These are phyloP conservation scores for Mycena amicta DNA, from an alignment of 768 basidiomycete species.

Conservation along the genomic window DNA sequence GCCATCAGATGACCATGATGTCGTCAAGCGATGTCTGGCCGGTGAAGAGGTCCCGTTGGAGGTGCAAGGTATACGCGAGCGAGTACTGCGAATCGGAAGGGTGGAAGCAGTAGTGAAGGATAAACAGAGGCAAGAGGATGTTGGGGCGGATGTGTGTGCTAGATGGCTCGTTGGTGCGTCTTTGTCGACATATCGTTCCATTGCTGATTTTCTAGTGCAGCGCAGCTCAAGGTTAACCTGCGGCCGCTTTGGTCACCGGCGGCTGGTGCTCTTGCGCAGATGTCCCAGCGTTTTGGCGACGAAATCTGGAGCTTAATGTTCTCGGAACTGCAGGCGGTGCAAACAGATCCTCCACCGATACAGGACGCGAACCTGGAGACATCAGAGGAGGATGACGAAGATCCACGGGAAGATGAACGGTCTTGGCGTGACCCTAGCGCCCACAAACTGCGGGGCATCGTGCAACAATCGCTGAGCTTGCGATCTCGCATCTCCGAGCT, in stretches of 20 bases:
- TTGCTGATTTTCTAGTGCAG: constrained; percentile 36
- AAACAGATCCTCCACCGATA: constrained; percentile 22
- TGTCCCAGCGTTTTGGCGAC: constrained; percentile 61
- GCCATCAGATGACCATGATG: constrained; percentile 48
- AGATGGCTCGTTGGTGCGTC: constrained; percentile 74
- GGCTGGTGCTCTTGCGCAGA: constrained; percentile 61
- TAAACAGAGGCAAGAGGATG: constrained; percentile 42
- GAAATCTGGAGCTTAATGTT: constrained; percentile 74
- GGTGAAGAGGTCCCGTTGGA: constrained; percentile 84
- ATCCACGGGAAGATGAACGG: constrained; percentile 70
- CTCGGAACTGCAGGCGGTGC: constrained; percentile 52
- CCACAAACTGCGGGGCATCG: constrained; percentile 55
- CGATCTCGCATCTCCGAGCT: constrained; percentile 30
- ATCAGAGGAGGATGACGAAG: constrained; percentile 31
- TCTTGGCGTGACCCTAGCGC: constrained; percentile 78
- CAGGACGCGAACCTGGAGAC: constrained; percentile 13
- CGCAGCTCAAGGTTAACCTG: constrained; percentile 92
- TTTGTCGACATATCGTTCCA: not conserved
- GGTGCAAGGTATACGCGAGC: constrained; percentile 80
- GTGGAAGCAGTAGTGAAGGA: constrained; percentile 63
- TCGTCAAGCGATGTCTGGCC: constrained; percentile 67
- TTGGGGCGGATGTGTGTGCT: constrained; percentile 63
- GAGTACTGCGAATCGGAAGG: constrained; percentile 75
- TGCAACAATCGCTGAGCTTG: constrained; percentile 51
- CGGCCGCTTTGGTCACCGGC: constrained; percentile 89